Evolutionary conservation across 305 asterid genomes (phyloP).

Genomic region (Lippia alba): DNA sequence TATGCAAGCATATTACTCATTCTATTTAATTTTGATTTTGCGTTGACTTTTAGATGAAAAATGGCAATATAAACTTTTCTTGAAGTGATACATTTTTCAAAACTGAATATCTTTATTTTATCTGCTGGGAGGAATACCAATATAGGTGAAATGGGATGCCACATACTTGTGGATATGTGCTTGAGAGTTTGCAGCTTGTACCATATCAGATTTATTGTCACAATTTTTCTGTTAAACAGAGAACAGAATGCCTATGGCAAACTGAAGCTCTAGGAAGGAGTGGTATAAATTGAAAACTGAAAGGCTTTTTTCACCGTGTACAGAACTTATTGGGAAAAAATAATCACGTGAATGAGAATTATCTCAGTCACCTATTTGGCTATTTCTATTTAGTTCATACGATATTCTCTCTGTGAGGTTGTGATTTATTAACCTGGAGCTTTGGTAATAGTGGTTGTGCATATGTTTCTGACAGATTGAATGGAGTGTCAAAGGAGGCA

Average conservation of each 20-base stretch:
- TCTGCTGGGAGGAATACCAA: constrained; percentile 6
- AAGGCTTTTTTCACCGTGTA: background rate
- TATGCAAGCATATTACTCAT: background rate
- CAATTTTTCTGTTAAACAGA: background rate
- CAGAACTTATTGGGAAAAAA: background rate
- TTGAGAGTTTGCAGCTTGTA: background rate
- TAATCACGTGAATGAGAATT: background rate
- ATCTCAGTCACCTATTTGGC: background rate
- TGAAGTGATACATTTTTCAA: background rate
- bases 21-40: background rate
- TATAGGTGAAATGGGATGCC: constrained; percentile 7
- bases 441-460: constrained; percentile 21
- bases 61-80: background rate
- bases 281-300: background rate
- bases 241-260: background rate
- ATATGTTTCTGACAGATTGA: constrained; percentile 62
- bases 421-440: constrained; percentile 20
- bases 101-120: background rate
- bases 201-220: constrained; percentile 13
- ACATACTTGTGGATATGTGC: constrained; percentile 1
- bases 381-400: constrained; percentile 6
- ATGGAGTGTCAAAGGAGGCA: constrained; percentile 94
- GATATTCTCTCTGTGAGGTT: background rate
- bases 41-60: background rate
- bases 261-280: constrained; percentile 15